These are phyloP conservation scores for Annulohypoxylon nitens DNA, from an alignment of 495 filamentous ascomycete species.

Conservation along the genomic window DNA sequence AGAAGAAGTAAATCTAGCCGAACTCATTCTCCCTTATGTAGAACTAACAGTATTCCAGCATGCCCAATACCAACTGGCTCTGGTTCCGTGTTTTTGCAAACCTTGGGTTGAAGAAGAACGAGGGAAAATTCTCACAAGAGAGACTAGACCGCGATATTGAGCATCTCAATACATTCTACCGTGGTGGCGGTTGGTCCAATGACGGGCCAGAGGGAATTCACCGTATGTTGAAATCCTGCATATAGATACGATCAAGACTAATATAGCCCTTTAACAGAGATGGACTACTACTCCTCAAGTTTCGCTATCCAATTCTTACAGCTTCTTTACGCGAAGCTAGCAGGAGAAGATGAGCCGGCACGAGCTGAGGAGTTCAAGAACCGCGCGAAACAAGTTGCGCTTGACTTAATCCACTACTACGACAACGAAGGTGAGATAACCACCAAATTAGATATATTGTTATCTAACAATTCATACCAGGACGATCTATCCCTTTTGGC, in stretches of 20 bases:
- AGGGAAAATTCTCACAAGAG: slow-evolving; percentile 73
- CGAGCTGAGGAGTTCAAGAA: slow-evolving; percentile 77
- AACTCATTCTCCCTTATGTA: neutral
- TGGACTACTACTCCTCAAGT: slow-evolving; percentile 86
- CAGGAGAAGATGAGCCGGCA: slow-evolving; percentile 73
- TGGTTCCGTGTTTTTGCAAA: slow-evolving; percentile 90
- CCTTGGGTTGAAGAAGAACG: slow-evolving; percentile 77
- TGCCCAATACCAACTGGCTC: slow-evolving; percentile 74
- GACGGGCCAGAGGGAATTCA: slow-evolving; percentile 81
- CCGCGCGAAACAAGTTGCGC: slow-evolving; percentile 72
- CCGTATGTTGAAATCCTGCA: slow-evolving; percentile 52
- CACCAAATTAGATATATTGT: too few species aligned
- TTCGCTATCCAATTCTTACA: slow-evolving; percentile 85
- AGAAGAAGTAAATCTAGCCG: slow-evolving; percentile 65
- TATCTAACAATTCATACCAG: too few species aligned
- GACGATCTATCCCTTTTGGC: slow-evolving; percentile 79
- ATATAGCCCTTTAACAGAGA: slow-evolving; percentile 57
- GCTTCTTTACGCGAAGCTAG: slow-evolving; percentile 80
- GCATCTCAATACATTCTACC: slow-evolving; percentile 83
- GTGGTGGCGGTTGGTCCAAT: slow-evolving; percentile 83
- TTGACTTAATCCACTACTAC: slow-evolving; percentile 81
- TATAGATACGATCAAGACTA: slow-evolving; percentile 12
- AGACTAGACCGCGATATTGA: slow-evolving; percentile 79
- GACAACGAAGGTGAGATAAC: slow-evolving; percentile 67
- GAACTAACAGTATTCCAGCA: slow-evolving; percentile 51